These are phyloP conservation scores for Lachancea dasiensis DNA, from an alignment of 805 yeast genomes.

Conservation along the genomic window DNA sequence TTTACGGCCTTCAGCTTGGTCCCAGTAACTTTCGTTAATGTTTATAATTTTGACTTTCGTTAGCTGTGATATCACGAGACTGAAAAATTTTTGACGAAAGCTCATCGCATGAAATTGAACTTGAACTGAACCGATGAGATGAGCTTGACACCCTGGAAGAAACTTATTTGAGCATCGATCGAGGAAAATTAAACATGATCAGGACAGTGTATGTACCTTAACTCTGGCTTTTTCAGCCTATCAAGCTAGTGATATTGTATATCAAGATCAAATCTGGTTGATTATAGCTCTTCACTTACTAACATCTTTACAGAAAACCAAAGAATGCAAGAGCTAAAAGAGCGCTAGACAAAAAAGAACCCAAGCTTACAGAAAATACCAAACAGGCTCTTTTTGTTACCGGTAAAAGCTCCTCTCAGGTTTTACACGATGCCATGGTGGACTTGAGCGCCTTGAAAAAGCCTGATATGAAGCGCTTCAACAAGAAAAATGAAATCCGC, in stretches of 20 bases:
- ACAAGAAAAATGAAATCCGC: slow-evolving; percentile 78
- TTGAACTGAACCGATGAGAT: neutral
- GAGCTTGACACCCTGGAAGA: neutral
- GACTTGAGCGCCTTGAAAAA: slow-evolving; percentile 87
- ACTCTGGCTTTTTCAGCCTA: neutral
- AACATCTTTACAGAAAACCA: slow-evolving; percentile 45
- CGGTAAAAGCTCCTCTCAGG: slow-evolving; percentile 72
- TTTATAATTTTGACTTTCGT: neutral
- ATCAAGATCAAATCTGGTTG: too few relatives aligned
- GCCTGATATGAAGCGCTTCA: slow-evolving; percentile 82
- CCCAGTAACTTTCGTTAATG: neutral
- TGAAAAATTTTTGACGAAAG: slow-evolving; percentile 44
- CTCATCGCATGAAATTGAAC: slow-evolving; percentile 20
- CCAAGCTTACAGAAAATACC: slow-evolving; percentile 83
- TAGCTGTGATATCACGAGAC: neutral
- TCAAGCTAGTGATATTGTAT: neutral
- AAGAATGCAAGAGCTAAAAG: slow-evolving; percentile 94
- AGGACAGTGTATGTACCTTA: slow-evolving; percentile 32
- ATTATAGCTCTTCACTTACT: too few relatives aligned
- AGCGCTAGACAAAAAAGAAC: slow-evolving; percentile 81
- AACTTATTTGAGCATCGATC: neutral
- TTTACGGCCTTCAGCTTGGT: neutral
- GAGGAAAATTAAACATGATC: slow-evolving; percentile 23
- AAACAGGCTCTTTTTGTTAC: slow-evolving; percentile 89
- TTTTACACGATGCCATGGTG: slow-evolving; percentile 81